phyloP scores from a whole-genome alignment of 73 alveolate genomes.

The Paramecium octaurelia region DNA sequence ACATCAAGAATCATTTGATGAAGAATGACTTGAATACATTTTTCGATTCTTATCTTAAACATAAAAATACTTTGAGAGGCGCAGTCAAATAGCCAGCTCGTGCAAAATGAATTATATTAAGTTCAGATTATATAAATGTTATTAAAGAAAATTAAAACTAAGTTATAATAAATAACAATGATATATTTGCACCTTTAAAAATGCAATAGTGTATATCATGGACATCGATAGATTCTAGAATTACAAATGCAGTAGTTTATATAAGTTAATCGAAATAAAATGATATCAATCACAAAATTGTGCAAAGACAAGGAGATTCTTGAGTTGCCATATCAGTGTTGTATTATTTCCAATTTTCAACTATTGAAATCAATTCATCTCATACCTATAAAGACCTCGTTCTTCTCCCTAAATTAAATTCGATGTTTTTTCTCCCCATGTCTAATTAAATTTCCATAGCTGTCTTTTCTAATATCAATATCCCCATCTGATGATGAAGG shows the following conservation, averaged over 20 bases:
- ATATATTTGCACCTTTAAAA: not conserved
- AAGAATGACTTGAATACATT: constrained; percentile 19
- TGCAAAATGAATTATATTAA: not conserved
- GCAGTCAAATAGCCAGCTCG: not conserved
- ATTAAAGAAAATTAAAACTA: not conserved
- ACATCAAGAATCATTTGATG: not conserved
- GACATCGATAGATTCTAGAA: not conserved
- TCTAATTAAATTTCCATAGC: not conserved
- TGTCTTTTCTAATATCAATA: not conserved
- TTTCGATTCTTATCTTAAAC: constrained; percentile 16
- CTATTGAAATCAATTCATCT: not conserved
- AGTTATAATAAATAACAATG: not conserved
- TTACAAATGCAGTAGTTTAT: not conserved
- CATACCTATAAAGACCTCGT: not conserved
- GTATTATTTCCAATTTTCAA: constrained; percentile 44
- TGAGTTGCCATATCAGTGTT: not conserved
- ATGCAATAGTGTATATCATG: not conserved
- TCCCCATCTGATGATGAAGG: not conserved
- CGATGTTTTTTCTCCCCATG: not conserved
- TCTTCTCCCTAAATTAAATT: not conserved
- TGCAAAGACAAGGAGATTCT: constrained; percentile 51
- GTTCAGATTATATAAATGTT: not conserved
- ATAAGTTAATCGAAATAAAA: not conserved
- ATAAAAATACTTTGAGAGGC: constrained; percentile 27
- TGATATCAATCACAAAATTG: not conserved